Base-by-base conservation (phyloP, 2,329 filamentous ascomycete genomes). In the Cercospora brassicicola region DNA sequence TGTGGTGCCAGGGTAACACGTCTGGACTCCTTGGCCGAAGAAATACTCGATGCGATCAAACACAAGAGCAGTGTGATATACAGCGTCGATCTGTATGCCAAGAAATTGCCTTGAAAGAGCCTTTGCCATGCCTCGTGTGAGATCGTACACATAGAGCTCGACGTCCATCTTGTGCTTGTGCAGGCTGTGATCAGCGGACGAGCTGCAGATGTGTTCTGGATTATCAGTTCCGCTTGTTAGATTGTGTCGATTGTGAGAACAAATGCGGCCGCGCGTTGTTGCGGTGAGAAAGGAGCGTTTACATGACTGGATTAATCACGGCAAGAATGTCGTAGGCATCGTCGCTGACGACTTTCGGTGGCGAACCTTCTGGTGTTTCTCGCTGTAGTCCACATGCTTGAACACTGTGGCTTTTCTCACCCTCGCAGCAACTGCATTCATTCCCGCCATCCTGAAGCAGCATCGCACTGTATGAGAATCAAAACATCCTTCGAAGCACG, bases 61-160 rank as follows among this genome's bases (percentile, higher is more conserved):
- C 51, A 97, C 90, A 64, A 99, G 89, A 0, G 94, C 92, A 0
- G 95, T 98, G 79, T 99, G 95, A 74, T 98, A 98, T 63, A 99
- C 88, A 64, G 95, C 95, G 79, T 98, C 94, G 60, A 97, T 92
- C 62, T 90, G 88, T 1, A 85, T 86, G 1, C 89, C 89, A 4
- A 90, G 85, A 56, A 91, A 82, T 59, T 85, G 81, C 60, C 77
- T 78, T 11, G 86, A 89, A 78, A 88, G 86, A 81, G 87, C 69
- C 51, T 74, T 67, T 26, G 77, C 77, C 76, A 79, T 74, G 53
- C 78, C 78, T 67, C 80, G 76, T 8, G 82, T 84, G n/a, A 85
- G 79, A 70, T 85, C 83, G 73, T 85, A 85, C 39, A 85, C 83
- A 68, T 84, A 85, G 15, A 85, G 79, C 68, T 84, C 76, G 30